Percentiles rank a stretch among this genome's conserved stretches.
phyloP scores from a whole-genome alignment of 2,329 filamentous ascomycete species.

The Ampelomyces quisqualis region DNA sequence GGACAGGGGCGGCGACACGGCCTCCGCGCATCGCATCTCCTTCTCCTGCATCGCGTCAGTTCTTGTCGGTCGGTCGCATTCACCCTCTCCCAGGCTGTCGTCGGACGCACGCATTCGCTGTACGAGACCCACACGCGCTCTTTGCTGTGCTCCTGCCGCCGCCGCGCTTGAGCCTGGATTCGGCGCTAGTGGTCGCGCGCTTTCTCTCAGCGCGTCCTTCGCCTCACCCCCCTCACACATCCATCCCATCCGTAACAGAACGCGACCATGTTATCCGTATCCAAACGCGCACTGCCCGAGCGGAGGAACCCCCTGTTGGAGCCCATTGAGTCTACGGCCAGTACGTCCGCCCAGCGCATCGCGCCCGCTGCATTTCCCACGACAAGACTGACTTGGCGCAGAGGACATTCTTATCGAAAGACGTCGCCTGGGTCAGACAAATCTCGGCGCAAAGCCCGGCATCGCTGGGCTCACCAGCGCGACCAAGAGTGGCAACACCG shows the following conservation, averaged over 20 bases:
- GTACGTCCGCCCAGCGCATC: slow-evolving; percentile 54
- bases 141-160: slow-evolving; percentile 9
- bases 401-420: slow-evolving; percentile 68
- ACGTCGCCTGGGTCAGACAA: slow-evolving; percentile 88
- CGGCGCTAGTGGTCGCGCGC: slow-evolving; percentile 18
- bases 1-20: slow-evolving; percentile 5
- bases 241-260: neutral
- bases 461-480: slow-evolving; percentile 70
- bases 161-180: slow-evolving; percentile 7
- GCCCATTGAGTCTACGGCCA: slow-evolving; percentile 61
- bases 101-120: slow-evolving; percentile 1
- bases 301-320: slow-evolving; percentile 66
- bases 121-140: too few relatives aligned
- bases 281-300: slow-evolving; percentile 55
- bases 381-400: slow-evolving; percentile 34
- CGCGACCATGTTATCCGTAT: too few relatives aligned
- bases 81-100: neutral
- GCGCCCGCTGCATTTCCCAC: slow-evolving; percentile 13
- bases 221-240: slow-evolving; percentile 10
- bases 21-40: neutral
- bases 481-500: slow-evolving; percentile 70
- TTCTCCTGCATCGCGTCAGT: too few relatives aligned
- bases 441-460: slow-evolving; percentile 79
- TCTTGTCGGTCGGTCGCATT: neutral
- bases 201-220: too few relatives aligned